These are phyloP conservation scores for Mortierella sp. DNA, from an alignment of 371 early-diverging fungal species.

Conservation along the genomic window DNA sequence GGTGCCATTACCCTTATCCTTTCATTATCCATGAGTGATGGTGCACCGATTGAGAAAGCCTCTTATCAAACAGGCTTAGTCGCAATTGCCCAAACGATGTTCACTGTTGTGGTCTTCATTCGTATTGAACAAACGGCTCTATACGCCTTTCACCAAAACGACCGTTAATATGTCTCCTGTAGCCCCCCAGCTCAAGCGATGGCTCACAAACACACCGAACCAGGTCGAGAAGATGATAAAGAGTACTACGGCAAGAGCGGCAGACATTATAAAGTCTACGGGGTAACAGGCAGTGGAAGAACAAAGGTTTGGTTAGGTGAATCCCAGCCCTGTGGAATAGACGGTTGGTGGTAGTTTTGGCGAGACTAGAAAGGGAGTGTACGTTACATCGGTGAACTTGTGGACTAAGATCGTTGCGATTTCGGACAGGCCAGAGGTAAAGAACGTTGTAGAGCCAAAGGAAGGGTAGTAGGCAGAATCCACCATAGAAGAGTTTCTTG, in stretches of 20 bases:
- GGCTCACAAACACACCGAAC: constrained; percentile 68
- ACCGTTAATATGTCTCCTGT: constrained; percentile 65
- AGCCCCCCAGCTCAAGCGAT: constrained; percentile 61
- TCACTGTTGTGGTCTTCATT: too few species aligned
- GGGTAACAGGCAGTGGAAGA: too few species aligned
- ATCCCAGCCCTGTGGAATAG: too few species aligned
- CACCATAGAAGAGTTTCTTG: constrained; percentile 70
- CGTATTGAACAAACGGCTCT: too few species aligned
- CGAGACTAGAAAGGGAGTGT: too few species aligned
- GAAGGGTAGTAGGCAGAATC: constrained; percentile 67
- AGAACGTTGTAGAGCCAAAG: constrained; percentile 70
- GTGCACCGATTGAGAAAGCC: too few species aligned
- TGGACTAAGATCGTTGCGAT: constrained; percentile 54
- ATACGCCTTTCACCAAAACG: constrained; percentile 68
- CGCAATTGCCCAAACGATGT: too few species aligned
- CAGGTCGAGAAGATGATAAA: constrained; percentile 63
- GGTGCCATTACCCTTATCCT: too few species aligned
- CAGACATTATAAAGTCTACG: constrained; percentile 65
- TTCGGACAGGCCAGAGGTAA: constrained; percentile 61
- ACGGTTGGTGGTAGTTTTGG: too few species aligned
- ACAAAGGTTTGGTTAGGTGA: too few species aligned
- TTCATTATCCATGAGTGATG: too few species aligned
- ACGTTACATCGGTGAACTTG: constrained; percentile 65
- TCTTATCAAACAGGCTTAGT: too few species aligned
- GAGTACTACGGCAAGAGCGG: constrained; percentile 57